These are phyloP conservation scores for Trichothecium roseum DNA, from an alignment of 2,329 filamentous ascomycete genomes.

Conservation along the genomic window DNA sequence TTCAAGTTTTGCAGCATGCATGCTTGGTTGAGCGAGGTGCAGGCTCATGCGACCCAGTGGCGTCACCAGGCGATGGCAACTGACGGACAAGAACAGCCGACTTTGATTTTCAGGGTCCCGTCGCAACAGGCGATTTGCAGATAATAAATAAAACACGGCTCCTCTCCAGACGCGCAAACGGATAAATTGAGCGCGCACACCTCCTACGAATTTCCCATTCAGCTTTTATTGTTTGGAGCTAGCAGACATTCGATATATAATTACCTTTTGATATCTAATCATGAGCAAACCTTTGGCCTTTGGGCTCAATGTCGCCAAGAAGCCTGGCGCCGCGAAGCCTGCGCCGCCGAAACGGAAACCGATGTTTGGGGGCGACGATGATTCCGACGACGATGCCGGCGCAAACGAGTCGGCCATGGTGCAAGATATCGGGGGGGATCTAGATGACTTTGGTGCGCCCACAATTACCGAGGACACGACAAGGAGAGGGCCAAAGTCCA, in stretches of 20 bases:
- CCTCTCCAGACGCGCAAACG: no score
- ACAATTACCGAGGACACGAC: constrained; percentile 6
- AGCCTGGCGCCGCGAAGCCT: constrained; percentile 38
- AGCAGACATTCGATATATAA: no score
- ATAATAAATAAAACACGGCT: no score
- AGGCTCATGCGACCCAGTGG: no score
- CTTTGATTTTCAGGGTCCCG: constrained; percentile 6
- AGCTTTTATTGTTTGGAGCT: no score
- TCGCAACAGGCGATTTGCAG: no score
- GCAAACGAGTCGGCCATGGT: constrained; percentile 24
- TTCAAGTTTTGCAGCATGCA: no score
- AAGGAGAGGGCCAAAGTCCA: constrained; percentile 16
- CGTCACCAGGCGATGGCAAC: no score
- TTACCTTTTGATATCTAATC: no score
- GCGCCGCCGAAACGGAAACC: constrained; percentile 39
- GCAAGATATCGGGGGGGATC: constrained; percentile 53
- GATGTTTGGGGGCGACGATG: constrained; percentile 48
- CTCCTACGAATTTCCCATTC: no score
- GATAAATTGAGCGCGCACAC: not conserved
- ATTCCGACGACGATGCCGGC: constrained; percentile 40
- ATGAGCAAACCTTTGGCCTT: constrained; percentile 41
- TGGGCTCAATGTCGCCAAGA: constrained; percentile 53
- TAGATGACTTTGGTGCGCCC: constrained; percentile 35
- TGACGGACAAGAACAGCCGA: no score
- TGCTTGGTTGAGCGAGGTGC: no score